Conservation (phyloP, 345 rosid genomes). For the Heritiera littoralis region DNA sequence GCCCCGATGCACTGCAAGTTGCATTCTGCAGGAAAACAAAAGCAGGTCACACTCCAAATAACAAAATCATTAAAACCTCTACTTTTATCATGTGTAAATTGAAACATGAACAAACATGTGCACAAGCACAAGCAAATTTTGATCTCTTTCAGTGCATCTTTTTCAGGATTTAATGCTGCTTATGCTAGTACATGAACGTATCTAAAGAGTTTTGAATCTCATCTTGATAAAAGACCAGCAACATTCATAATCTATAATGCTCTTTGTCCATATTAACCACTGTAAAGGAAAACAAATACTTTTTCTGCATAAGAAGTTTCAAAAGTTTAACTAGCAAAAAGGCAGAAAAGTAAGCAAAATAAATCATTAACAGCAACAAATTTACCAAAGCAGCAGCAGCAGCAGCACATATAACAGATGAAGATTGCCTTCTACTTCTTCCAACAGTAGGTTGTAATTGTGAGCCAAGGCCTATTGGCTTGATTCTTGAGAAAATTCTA, state of each 20-base stretch:
- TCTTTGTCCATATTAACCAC: background rate
- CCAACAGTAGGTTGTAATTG: constrained; percentile 24
- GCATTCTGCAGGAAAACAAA: constrained; percentile 50
- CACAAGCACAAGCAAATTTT: background rate
- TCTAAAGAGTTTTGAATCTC: background rate
- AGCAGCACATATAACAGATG: constrained; percentile 32
- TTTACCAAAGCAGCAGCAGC: constrained; percentile 40
- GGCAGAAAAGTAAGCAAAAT: too few species aligned
- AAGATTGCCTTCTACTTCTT: constrained; percentile 27
- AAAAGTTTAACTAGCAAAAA: too few species aligned
- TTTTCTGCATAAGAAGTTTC: background rate
- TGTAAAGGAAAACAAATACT: background rate
- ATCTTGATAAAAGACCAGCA: background rate
- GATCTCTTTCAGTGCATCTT: background rate
- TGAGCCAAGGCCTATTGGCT: background rate
- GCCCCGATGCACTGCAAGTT: constrained; percentile 68
- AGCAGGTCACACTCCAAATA: background rate
- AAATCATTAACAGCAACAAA: background rate
- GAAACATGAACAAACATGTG: too few species aligned
- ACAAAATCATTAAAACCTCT: background rate
- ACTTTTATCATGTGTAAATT: background rate
- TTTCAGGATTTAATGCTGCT: background rate
- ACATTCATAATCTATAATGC: background rate
- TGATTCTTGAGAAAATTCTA: too few species aligned
- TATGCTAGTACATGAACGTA: too few species aligned